Evolutionary conservation across 2,329 filamentous ascomycete genomes (phyloP), one percentile per base, ranked within the genome.

Genomic region (Trichoderma sp.): DNA sequence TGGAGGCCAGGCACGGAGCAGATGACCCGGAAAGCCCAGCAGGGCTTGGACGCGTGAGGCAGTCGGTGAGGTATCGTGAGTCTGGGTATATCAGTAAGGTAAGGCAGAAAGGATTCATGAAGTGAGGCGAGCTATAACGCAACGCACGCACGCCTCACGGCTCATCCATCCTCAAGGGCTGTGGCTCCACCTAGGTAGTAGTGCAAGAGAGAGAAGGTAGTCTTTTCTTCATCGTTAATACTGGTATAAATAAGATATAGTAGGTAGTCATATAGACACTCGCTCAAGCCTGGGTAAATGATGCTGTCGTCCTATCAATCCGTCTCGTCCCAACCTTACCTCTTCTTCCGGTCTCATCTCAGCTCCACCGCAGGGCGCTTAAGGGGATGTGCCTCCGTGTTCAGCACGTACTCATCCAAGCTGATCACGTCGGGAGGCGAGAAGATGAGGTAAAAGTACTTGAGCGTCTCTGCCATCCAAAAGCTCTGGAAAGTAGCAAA

Each of bases 391-490:
- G 81, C 82, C 70, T 84, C 82, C 0, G 82, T 85, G 63, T 83
- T 85, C 39, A 88, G 74, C 45, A 91, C 87, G 74, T 81, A 91
- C 9, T 90, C 83, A 74, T 92, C 89, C 71, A 92, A 74, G 71
- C 82, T 89, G 47, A 90, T 79, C 34, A 87, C 70, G n/a, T 83
- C 81, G 0, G 87, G 84, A 17, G 88, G 83, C 24, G 84, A 86
- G 69, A 91, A 92, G 30, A 91, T 83, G 57, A 92, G 74, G 69
- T 89, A 92, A 64, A 91, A 91, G 68, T 92, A 92, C 76, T 91
- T 92, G 66, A 92, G 76, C 17, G 89, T 92, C 78, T 92, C 89
- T 0, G 86, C 85, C 71, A 89, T 78, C 87, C 89, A 92, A 71
- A 90, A 91, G 67, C 85, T 89, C 79, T 91, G 15, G 83, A 17